Percentiles rank a stretch among this genome's conserved stretches.
Conservation (phyloP, 305 asterid species). For the Fraxinus nigra region DNA sequence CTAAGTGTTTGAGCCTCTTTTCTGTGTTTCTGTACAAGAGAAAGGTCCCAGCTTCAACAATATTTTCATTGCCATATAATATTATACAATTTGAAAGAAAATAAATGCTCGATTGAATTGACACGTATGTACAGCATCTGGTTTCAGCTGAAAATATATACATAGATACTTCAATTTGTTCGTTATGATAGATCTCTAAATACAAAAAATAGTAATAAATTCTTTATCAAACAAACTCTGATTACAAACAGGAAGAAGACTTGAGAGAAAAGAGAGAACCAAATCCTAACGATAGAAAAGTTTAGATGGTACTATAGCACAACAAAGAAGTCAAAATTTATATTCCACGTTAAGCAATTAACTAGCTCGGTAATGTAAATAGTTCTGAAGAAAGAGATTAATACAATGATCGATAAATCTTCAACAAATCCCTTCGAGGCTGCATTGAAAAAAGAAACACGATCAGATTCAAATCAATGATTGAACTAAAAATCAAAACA, state of each 20-base stretch:
- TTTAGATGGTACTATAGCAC: background rate
- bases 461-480: conserved; percentile 17
- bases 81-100: background rate
- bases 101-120: background rate
- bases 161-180: background rate
- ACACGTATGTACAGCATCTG: background rate
- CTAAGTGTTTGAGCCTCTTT: conserved; percentile 55
- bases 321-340: background rate
- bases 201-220: background rate
- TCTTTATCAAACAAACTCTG: background rate
- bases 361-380: background rate
- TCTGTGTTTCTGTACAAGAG: conserved; percentile 64
- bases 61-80: background rate
- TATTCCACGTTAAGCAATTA: background rate
- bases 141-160: background rate
- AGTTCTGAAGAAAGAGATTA: conserved; percentile 20
- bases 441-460: conserved; percentile 36
- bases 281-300: background rate
- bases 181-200: background rate
- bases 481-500: background rate
- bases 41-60: conserved; percentile 16
- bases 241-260: background rate
- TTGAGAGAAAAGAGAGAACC: background rate
- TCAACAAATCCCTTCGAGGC: conserved; percentile 51
- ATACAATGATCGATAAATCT: conserved; percentile 79